These are phyloP conservation scores for Chionographis japonica DNA, from an alignment of 106 monocot species.

Conservation along the genomic window DNA sequence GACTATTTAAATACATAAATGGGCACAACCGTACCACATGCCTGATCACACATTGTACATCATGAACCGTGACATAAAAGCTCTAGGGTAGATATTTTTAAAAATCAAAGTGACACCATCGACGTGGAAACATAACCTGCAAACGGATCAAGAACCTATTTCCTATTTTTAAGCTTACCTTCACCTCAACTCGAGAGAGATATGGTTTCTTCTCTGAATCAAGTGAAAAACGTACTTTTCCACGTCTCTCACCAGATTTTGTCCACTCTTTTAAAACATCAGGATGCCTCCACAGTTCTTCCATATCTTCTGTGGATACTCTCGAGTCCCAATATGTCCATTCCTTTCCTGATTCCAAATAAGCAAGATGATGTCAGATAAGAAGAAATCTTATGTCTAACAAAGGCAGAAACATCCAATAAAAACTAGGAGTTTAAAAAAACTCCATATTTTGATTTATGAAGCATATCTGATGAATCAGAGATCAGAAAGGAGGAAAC, in stretches of 20 bases:
- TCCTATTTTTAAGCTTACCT: conserved; percentile 42
- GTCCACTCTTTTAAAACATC: conserved; percentile 82
- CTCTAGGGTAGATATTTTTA: background rate
- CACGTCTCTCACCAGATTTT: conserved; percentile 70
- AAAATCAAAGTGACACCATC: too few species aligned
- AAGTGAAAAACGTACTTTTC: conserved; percentile 85
- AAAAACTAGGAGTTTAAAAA: too few species aligned
- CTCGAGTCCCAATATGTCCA: conserved; percentile 82
- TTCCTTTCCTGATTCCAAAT: conserved; percentile 30
- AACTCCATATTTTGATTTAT: too few species aligned
- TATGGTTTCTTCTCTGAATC: conserved; percentile 74
- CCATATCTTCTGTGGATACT: conserved; percentile 83
- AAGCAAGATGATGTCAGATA: background rate
- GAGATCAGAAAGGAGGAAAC: too few species aligned
- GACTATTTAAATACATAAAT: too few species aligned
- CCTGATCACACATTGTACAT: too few species aligned
- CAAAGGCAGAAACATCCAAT: too few species aligned
- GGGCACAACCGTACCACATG: too few species aligned
- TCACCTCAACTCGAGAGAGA: conserved; percentile 88
- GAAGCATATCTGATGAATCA: too few species aligned
- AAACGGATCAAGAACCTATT: background rate
- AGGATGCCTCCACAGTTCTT: conserved; percentile 74
- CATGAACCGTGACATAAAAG: too few species aligned
- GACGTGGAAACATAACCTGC: background rate
- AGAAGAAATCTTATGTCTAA: background rate